These are phyloP conservation scores for Malassezia restricta DNA, from an alignment of 1,284 basidiomycete genomes.

Conservation along the genomic window DNA sequence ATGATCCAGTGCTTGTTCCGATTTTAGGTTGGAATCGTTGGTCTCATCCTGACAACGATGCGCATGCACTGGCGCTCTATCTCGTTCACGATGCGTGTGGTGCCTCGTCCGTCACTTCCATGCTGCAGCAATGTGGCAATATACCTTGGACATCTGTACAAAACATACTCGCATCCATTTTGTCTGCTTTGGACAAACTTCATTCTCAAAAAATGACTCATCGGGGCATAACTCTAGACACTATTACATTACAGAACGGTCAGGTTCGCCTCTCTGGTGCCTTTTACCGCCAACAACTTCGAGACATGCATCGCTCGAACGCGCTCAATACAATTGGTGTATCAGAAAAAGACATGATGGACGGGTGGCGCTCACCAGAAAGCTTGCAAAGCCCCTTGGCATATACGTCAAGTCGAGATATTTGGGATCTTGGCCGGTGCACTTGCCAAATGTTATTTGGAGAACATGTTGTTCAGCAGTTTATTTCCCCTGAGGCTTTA, in stretches of 20 bases:
- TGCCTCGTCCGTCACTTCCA: constrained; percentile 17
- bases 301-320: constrained; percentile 36
- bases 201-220: constrained; percentile 36
- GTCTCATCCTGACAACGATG: neutral
- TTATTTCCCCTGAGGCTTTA: constrained; percentile 17
- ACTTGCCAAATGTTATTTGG: constrained; percentile 42
- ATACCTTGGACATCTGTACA: constrained; percentile 31
- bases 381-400: constrained; percentile 25
- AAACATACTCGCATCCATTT: constrained; percentile 21
- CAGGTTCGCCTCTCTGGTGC: constrained; percentile 20
- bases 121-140: constrained; percentile 27
- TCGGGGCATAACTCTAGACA: constrained; percentile 21
- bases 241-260: constrained; percentile 19
- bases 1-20: constrained; percentile 24
- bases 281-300: constrained; percentile 26
- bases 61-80: constrained; percentile 10
- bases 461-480: constrained; percentile 19
- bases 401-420: constrained; percentile 36
- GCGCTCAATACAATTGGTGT: constrained; percentile 22
- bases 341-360: constrained; percentile 14
- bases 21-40: constrained; percentile 27
- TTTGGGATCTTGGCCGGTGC: constrained; percentile 41
- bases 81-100: constrained; percentile 22
- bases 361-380: constrained; percentile 39
- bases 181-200: constrained; percentile 31